Evolutionary conservation across 179 eudicot genomes (phyloP), one percentile per base, ranked within the genome.

Genomic region (Corrigiola litoralis): DNA sequence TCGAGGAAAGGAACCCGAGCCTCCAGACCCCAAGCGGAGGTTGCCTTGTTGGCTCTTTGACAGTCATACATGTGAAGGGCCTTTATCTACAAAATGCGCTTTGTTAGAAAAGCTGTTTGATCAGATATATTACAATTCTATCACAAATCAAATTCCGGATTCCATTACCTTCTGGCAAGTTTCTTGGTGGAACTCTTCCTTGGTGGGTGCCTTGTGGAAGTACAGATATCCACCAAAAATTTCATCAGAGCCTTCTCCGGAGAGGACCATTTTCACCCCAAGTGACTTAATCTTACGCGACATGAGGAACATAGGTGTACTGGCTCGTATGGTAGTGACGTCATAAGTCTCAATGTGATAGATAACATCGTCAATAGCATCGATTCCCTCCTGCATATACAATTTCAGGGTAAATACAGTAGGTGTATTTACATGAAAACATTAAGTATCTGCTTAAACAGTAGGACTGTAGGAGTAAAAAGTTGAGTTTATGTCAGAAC

Each of bases 241-340:
- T 76, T 91, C 95, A 69, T 91, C 96, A 23, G 97, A 67, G 28
- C 96, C 97, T 81, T 91, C 97, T 44, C 97, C 97, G 6, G 97
- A 91, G 18, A 91, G 61, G 25, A 88, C 97, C 97, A 91, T 89
- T 72, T 88, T 91, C 10, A 89, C 97, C 47, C 97, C 97, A 4
- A 84, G 80, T 2, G 97, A 88, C 82, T 91, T 91, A 48, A 91
- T 91, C 79, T 91, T 91, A 25, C 97, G 81, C 9, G 97, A 88
- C 96, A 91, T 86, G 21, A 91, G 89, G 69, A 91, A 91, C 97
- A 91, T 88, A 12, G 98, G 98, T 25, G 95, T 89, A 77, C 96
- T 89, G 28, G 98, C 98, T 79, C 96, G 82, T 57, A 92, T 75
- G 32, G 95, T 87, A 24, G 96, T 92, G 28, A 92, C 96, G 70